Evolutionary conservation across 1,284 basidiomycete genomes (phyloP), one percentile per base, ranked within the genome.

Genomic region (Hymenochaete sp.): DNA sequence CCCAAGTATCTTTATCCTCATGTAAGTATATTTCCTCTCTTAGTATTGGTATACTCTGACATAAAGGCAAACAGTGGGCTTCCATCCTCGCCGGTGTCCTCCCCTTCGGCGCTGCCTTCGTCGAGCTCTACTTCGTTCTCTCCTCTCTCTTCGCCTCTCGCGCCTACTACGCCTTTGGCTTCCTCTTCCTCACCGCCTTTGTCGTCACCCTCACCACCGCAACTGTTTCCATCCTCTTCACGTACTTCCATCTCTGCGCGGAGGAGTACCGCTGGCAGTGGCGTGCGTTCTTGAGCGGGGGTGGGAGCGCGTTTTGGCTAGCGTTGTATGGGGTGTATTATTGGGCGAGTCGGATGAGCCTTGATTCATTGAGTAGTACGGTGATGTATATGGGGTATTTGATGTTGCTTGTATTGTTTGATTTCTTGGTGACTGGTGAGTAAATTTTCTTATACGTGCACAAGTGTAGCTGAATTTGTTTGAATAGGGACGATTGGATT

Each of bases 191-290:
- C 42, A 96, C 93, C 0, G 88, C 88, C 38, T 68, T 75, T 29
- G 81, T 97, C 35, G 89, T 96, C 28, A 76, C 77, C 18, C 65
- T 96, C 35, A 96, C 92, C 2, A 89, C 90, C 0, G 93, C 89
- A 2, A 93, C 91, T 0, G 87, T 93, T 27, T 82, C 89, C 2
- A 87, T 95, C 53, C 72, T 96, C 7, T 90, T 93, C 64, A 83
- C 82, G 1, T 96, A 98, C 68, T 97, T 97, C 63, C 73, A 83
- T 48, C 75, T 98, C 11, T 98, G 93, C 54, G 86, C 91, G 8
- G 95, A 98, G 63, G 93, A 98, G 59, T 98, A 97, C 65, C 73
- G 90, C 52, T 98, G 93, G 93, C 93, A 98, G 53, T 98, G 95
- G 93, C 77, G 92, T 33, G 76, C 91, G 3, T 97, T 98, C 73